These are phyloP conservation scores for Eudorina sp. DNA, from an alignment of 139 green algal species.

Conservation along the genomic window DNA sequence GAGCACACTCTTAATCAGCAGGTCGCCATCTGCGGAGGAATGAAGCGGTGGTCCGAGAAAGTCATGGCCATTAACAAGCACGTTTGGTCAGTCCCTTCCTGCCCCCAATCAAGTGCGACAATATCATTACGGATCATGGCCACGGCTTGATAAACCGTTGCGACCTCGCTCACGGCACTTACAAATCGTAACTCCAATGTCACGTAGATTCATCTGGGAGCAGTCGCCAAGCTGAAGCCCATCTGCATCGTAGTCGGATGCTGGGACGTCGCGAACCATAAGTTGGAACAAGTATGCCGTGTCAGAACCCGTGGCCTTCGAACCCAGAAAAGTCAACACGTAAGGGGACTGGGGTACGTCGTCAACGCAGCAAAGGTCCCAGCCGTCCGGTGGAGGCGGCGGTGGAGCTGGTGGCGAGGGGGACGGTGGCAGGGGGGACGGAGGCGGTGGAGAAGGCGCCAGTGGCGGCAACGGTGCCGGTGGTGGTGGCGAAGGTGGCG, in stretches of 20 bases:
- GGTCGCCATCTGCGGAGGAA: slow-evolving; percentile 46
- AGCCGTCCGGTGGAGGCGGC: slow-evolving; percentile 49
- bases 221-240: slow-evolving; percentile 51
- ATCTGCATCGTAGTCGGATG: slow-evolving; percentile 23
- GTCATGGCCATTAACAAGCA: no score
- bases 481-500: slow-evolving; percentile 9
- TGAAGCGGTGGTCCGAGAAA: neutral
- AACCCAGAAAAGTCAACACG: slow-evolving; percentile 47
- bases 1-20: slow-evolving; percentile 57
- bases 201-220: slow-evolving; percentile 55
- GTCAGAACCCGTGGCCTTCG: slow-evolving; percentile 50
- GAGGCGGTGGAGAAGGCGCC: neutral
- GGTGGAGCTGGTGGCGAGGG: slow-evolving; percentile 41
- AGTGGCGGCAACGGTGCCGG: slow-evolving; percentile 4
- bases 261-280: slow-evolving; percentile 23
- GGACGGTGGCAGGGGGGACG: neutral
- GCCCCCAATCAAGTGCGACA: no score
- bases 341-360: slow-evolving; percentile 53
- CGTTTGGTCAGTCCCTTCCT: no score
- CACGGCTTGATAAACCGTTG: no score
- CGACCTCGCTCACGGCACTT: no score
- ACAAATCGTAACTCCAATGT: slow-evolving; percentile 57
- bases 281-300: slow-evolving; percentile 63
- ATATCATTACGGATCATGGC: no score
- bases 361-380: slow-evolving; percentile 56